Base-by-base conservation (phyloP, 73 alveolate species). In the Effrenium voratum region DNA sequence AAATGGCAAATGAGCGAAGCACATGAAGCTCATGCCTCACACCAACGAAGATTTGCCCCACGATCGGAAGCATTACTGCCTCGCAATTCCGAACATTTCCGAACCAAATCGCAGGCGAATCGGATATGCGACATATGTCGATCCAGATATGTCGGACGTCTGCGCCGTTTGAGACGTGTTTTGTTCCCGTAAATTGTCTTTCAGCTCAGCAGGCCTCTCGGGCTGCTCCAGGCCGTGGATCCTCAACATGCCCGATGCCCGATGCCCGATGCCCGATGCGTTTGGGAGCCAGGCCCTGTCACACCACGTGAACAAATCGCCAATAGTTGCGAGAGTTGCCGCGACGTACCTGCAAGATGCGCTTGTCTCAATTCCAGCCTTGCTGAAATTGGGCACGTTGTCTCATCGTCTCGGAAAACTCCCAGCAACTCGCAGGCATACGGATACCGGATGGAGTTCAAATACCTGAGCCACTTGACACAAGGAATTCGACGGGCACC, bases 21-120 rank as follows among this genome's bases (percentile, higher is more conserved):
- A 47, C 91, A 0, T 32, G 32, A 34, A 6, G 13, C 32, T 46
- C 19, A 45, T 55, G 73, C 97, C 95, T 63, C 26, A 87, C 95
- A 2, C 85, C 95, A 66, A 49, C 57, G 49, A 87, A 87, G 52
- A 87, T 87, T 30, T 87, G 95, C 34, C 95, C 95, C 8, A 87
- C 85, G 41, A 87, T 66, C 28, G 95, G 95, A 38, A 87, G 84
- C 95, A 87, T 87, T 41, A 87, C 95, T 0, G 95, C 95, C 95
- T 84, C n/a, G n/a, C n/a, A n/a, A n/a, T n/a, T n/a, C n/a, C n/a
- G n/a, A n/a, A n/a, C n/a, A n/a, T n/a, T n/a, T n/a, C n/a, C n/a
- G n/a, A n/a, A n/a, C n/a, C n/a, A n/a, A n/a, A n/a, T n/a, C n/a
- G n/a, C n/a, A n/a, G n/a, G n/a, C n/a, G n/a, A n/a, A n/a, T n/a